These are phyloP conservation scores for Corylus heterophylla DNA, from an alignment of 306 rosid species.

Conservation along the genomic window DNA sequence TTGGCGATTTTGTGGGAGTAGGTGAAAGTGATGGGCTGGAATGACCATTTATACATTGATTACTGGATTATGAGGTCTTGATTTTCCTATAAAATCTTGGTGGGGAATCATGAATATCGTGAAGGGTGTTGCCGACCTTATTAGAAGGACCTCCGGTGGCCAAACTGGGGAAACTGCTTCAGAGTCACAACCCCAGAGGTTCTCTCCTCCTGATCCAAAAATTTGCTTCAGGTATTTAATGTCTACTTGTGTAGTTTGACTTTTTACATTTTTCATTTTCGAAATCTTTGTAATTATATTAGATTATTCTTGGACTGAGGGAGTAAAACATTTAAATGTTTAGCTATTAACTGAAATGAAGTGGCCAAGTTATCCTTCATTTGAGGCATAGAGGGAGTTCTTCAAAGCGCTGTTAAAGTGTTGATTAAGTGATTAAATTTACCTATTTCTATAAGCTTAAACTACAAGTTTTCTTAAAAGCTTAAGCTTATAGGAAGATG, in stretches of 20 bases:
- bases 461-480: too few species aligned
- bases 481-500: too few species aligned
- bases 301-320: neutral
- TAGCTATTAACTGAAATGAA: neutral
- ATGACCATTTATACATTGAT: conserved; percentile 18
- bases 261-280: neutral
- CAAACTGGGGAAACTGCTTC: conserved; percentile 56
- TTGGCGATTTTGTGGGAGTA: neutral
- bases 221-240: conserved; percentile 75
- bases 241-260: neutral
- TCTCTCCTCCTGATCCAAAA: conserved; percentile 70
- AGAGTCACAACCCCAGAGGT: conserved; percentile 60
- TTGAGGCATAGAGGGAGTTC: neutral
- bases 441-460: too few species aligned
- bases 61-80: conserved; percentile 38
- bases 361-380: neutral
- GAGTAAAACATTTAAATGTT: neutral
- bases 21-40: conserved; percentile 48
- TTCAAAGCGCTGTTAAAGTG: too few species aligned
- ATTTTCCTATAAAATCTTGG: conserved; percentile 27
- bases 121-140: conserved; percentile 95
- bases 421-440: too few species aligned
- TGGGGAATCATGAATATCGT: conserved; percentile 87
- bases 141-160: conserved; percentile 84
- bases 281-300: neutral